A percentile compares a stretch with the other conserved stretches of the same genome.
Conservation (phyloP, 148 eudicot genomes). For the Silene conica region DNA sequence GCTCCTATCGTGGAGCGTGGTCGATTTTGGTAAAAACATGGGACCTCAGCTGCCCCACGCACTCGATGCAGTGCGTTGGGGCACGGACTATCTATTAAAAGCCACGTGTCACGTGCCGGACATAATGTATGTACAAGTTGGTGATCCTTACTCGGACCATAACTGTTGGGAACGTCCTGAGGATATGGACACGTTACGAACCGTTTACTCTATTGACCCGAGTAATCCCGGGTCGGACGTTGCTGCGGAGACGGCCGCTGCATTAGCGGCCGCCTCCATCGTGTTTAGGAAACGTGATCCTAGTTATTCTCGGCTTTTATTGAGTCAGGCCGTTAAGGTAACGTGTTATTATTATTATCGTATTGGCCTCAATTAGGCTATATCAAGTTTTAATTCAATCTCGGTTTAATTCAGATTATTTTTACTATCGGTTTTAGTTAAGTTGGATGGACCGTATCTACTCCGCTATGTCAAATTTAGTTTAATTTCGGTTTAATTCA, state of each 20-base stretch:
- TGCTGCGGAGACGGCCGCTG: slow-evolving; percentile 96
- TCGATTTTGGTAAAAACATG: slow-evolving; percentile 73
- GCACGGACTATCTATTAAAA: slow-evolving; percentile 74
- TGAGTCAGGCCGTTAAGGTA: slow-evolving; percentile 74
- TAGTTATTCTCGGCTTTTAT: slow-evolving; percentile 64
- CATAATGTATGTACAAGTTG: slow-evolving; percentile 73
- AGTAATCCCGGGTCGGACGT: slow-evolving; percentile 90
- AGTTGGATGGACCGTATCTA: no score
- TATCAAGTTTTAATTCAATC: no score
- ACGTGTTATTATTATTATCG: no score
- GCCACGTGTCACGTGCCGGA: slow-evolving; percentile 62
- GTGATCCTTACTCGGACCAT: slow-evolving; percentile 78
- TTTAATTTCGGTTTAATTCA: no score
- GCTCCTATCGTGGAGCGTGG: slow-evolving; percentile 86
- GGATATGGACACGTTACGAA: slow-evolving; percentile 82
- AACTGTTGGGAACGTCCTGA: slow-evolving; percentile 98
- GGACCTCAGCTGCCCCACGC: slow-evolving; percentile 59
- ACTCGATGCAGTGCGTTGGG: slow-evolving; percentile 78
- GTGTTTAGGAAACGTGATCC: slow-evolving; percentile 63
- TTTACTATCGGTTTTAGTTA: no score
- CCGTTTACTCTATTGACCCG: slow-evolving; percentile 60
- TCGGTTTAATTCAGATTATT: no score
- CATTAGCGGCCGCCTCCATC: slow-evolving; percentile 86
- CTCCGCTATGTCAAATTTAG: no score
- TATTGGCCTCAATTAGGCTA: no score